Conservation (phyloP, 495 filamentous ascomycete species). For the Entonaema liquescens region DNA sequence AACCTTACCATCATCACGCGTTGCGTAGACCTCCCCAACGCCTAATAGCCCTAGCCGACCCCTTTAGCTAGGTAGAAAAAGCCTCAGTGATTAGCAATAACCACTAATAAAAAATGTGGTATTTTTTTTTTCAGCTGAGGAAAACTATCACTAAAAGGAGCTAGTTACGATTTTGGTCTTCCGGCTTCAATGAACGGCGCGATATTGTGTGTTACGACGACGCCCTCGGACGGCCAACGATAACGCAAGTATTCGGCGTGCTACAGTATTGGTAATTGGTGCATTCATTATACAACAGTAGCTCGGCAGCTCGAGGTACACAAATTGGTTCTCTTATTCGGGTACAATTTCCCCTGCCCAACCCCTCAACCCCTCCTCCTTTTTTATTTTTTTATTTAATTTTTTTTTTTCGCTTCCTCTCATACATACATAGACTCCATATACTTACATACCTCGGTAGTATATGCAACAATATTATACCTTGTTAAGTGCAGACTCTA, state of each 20-base stretch:
- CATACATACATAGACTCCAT: not conserved
- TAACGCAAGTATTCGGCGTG: not conserved
- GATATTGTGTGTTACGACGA: slow-evolving; percentile 16
- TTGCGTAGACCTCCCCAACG: not conserved
- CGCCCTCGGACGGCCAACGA: slow-evolving; percentile 6
- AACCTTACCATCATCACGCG: slow-evolving; percentile 2
- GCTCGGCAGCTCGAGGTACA: not conserved
- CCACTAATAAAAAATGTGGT: slow-evolving; percentile 11
- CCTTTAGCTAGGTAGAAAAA: not conserved
- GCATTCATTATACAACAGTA: not conserved
- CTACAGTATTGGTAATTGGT: not conserved
- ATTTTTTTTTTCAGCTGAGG: slow-evolving; percentile 30
- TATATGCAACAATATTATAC: not conserved
- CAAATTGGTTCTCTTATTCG: slow-evolving; percentile 19
- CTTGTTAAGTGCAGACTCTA: not conserved
- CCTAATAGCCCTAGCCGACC: slow-evolving; percentile 1
- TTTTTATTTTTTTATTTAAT: slow-evolving; percentile 15
- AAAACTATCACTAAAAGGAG: slow-evolving; percentile 18
- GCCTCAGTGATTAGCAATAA: slow-evolving; percentile 16
- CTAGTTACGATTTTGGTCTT: slow-evolving; percentile 13
- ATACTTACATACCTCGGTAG: not conserved
- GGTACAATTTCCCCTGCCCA: slow-evolving; percentile 23
- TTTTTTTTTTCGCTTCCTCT: not conserved
- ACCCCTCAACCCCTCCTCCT: slow-evolving; percentile 16
- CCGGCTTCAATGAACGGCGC: not conserved